phyloP scores from a whole-genome alignment of 129 eudicot genomes.

The Sambucus nigra region DNA sequence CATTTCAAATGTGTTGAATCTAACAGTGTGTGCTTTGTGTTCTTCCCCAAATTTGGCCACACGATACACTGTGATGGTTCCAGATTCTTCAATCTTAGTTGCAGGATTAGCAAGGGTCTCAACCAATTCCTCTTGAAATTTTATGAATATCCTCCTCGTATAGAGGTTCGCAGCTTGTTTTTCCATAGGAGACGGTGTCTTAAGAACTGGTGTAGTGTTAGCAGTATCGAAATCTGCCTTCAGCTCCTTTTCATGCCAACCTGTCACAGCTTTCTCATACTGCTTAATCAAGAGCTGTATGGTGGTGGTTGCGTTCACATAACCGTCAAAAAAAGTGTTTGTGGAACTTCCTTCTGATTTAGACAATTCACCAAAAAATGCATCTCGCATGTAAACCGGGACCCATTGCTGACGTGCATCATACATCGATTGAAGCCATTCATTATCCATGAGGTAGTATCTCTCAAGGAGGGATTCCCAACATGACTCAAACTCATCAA shows the following conservation, averaged over 20 bases:
- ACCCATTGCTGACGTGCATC: slow-evolving; percentile 65
- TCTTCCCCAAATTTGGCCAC: slow-evolving; percentile 76
- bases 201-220: slow-evolving; percentile 43
- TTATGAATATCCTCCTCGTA: slow-evolving; percentile 46
- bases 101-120: slow-evolving; percentile 77
- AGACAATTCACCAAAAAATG: slow-evolving; percentile 59
- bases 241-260: slow-evolving; percentile 56
- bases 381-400: slow-evolving; percentile 57
- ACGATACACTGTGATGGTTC: slow-evolving; percentile 30
- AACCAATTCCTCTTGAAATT: slow-evolving; percentile 67
- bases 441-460: slow-evolving; percentile 41
- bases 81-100: slow-evolving; percentile 44
- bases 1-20: slow-evolving; percentile 39
- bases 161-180: slow-evolving; percentile 71
- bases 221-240: slow-evolving; percentile 58
- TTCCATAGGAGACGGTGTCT: slow-evolving; percentile 88
- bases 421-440: slow-evolving; percentile 66
- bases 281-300: slow-evolving; percentile 41
- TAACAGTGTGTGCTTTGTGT: slow-evolving; percentile 43
- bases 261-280: slow-evolving; percentile 45
- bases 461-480: slow-evolving; percentile 44
- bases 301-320: slow-evolving; percentile 35
- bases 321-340: slow-evolving; percentile 40
- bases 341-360: slow-evolving; percentile 7
- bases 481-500: slow-evolving; percentile 61